phyloP scores from a whole-genome alignment of 2,329 filamentous ascomycete species.

The Aspergillus phoenicis region DNA sequence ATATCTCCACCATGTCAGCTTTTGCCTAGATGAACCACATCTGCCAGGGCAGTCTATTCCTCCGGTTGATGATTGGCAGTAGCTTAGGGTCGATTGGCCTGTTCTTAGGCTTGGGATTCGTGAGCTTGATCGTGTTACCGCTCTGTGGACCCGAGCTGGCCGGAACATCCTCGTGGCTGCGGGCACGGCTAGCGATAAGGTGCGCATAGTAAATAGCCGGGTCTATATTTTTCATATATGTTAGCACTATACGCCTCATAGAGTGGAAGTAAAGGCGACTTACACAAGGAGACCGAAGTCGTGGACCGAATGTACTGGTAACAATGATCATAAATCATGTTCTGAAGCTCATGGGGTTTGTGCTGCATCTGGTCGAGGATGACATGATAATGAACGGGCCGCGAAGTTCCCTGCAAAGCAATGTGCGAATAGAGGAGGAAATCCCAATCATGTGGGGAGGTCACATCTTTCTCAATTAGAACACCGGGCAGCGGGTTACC shows the following conservation, averaged over 20 bases:
- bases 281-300: conserved; percentile 79
- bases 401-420: conserved; percentile 90
- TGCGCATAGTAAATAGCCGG: conserved; percentile 97
- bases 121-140: conserved; percentile 40
- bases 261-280: conserved; percentile 17
- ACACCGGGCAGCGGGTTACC: conserved; percentile 84
- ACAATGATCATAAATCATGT: conserved; percentile 90
- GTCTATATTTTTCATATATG: conserved; percentile 34
- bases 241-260: conserved; percentile 10
- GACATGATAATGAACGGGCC: conserved; percentile 90
- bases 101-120: conserved; percentile 30
- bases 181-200: conserved; percentile 78
- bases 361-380: conserved; percentile 78
- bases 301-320: conserved; percentile 93
- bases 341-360: conserved; percentile 70
- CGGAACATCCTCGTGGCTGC: conserved; percentile 66
- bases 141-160: conserved; percentile 44
- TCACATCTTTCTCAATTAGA: conserved; percentile 85
- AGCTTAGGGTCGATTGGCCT: conserved; percentile 37
- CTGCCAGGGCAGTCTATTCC: conserved; percentile 33
- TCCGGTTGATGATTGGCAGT: conserved; percentile 35
- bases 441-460: conserved; percentile 86
- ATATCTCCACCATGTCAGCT: not conserved
- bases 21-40: conserved; percentile 46
- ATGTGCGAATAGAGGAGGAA: conserved; percentile 73